Base-by-base conservation (phyloP, 2,329 filamentous ascomycete genomes). In the Amauroascus niger region DNA sequence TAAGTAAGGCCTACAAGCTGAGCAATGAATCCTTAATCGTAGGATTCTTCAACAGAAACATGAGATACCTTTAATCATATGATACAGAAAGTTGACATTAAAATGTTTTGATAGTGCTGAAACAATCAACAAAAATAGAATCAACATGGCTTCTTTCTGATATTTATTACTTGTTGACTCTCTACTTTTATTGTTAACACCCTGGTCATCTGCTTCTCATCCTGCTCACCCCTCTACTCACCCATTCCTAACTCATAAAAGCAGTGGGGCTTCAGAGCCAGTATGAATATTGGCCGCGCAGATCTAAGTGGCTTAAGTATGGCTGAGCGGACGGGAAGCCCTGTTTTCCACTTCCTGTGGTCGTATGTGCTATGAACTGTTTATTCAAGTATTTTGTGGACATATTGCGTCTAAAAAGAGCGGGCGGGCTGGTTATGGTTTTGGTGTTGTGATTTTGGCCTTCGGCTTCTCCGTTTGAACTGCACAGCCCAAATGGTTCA, bases 261-360 rank as follows among this genome's bases (percentile, higher is more conserved):
- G 46, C 46, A 37, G 46, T 28, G 30, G 28, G 28, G 22, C n/a
- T 49, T 35, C 28, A 28, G 30, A 28, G 46, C 46, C 30, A 35
- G 28, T 37, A 37, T 35, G 28, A 49, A 37, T 37, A 49, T 49
- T 49, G 46, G 46, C 46, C 46, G 16, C 46, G 46, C 30, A 37
- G 46, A 49, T 30, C 35, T n/a, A 50, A 50, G 48, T 41, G 48
- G 48, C 48, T 43, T 28, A 51, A 51, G 48, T 51, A 51, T 37
- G 22, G 48, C 35, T 20, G 35, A 51, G 35, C 48, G 48, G 48
- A 41, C 48, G 35, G 48, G 48, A 49, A 49, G 46, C 46, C 46
- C 46, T 49, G 46, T 37, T 37, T 49, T 49, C 46, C 28, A 37
- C 46, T 49, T 35, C 46, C 46, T 49, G 22, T 49, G 35, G 24